Conservation (phyloP, 2,329 filamentous ascomycete genomes). For the Paraconiothyrium sp. region DNA sequence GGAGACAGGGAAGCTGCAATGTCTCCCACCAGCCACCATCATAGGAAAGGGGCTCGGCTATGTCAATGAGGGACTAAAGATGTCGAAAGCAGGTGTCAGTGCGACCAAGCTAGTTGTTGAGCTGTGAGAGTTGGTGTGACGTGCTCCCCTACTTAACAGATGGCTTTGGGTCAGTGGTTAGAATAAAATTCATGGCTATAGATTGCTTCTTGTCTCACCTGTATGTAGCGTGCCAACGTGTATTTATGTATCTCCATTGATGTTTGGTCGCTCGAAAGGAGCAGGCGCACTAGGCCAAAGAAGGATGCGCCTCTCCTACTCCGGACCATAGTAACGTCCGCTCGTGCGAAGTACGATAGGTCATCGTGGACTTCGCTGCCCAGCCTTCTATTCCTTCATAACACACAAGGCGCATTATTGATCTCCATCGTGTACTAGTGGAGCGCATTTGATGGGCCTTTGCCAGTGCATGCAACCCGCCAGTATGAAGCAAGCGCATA, state of each 20-base stretch:
- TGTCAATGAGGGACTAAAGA: slow-evolving; percentile 35
- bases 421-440: too few species aligned
- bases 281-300: not conserved
- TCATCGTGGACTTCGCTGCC: too few species aligned
- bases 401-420: too few species aligned
- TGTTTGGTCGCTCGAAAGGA: not conserved
- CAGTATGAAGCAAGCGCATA: too few species aligned
- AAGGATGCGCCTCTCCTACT: not conserved
- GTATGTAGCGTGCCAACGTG: too few species aligned
- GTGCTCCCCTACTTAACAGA: not conserved
- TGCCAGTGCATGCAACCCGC: too few species aligned
- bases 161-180: not conserved
- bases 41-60: slow-evolving; percentile 40
- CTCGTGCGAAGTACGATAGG: too few species aligned
- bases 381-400: too few species aligned
- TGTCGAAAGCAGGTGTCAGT: slow-evolving; percentile 46
- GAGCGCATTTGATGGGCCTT: too few species aligned
- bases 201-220: too few species aligned
- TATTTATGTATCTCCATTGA: too few species aligned
- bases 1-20: slow-evolving; percentile 33
- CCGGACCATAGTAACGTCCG: not conserved
- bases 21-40: slow-evolving; percentile 35
- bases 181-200: not conserved
- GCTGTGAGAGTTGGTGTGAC: slow-evolving; percentile 25
- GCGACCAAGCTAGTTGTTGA: slow-evolving; percentile 53